phyloP scores from a whole-genome alignment of 495 filamentous ascomycete genomes.

The Neurospora sp. region DNA sequence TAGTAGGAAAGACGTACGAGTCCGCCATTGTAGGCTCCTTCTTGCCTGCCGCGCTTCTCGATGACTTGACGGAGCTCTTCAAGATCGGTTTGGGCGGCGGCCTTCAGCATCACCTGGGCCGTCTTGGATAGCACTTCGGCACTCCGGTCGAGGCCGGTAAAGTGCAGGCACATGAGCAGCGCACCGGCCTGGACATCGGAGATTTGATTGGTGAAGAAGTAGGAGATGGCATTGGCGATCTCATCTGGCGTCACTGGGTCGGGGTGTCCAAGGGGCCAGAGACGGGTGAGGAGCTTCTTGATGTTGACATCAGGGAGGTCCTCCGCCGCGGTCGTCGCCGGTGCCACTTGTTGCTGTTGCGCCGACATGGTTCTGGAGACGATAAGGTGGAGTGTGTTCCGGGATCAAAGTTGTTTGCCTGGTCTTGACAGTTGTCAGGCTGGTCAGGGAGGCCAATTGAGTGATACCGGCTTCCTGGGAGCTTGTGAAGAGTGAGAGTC shows the following conservation, averaged over 20 bases:
- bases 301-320: constrained; percentile 48
- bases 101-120: constrained; percentile 53
- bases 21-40: constrained; percentile 62
- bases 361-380: neutral
- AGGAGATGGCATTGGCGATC: constrained; percentile 76
- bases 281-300: constrained; percentile 65
- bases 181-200: constrained; percentile 75
- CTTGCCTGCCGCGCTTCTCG: constrained; percentile 41
- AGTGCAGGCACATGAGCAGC: constrained; percentile 79
- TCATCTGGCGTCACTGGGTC: constrained; percentile 61
- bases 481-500: neutral
- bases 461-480: neutral
- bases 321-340: neutral
- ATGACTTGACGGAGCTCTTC: constrained; percentile 32
- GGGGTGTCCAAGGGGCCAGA: constrained; percentile 48
- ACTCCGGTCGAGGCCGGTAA: constrained; percentile 67
- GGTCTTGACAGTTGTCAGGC: neutral
- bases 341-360: neutral
- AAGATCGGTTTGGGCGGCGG: constrained; percentile 42
- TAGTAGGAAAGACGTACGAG: constrained; percentile 38
- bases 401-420: neutral
- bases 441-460: neutral
- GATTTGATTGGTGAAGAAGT: constrained; percentile 79
- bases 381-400: neutral
- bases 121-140: constrained; percentile 71